Evolutionary conservation across 2,329 filamentous ascomycete species (phyloP), one percentile per base, ranked within the genome.

Genomic region (Microdochium nivale): DNA sequence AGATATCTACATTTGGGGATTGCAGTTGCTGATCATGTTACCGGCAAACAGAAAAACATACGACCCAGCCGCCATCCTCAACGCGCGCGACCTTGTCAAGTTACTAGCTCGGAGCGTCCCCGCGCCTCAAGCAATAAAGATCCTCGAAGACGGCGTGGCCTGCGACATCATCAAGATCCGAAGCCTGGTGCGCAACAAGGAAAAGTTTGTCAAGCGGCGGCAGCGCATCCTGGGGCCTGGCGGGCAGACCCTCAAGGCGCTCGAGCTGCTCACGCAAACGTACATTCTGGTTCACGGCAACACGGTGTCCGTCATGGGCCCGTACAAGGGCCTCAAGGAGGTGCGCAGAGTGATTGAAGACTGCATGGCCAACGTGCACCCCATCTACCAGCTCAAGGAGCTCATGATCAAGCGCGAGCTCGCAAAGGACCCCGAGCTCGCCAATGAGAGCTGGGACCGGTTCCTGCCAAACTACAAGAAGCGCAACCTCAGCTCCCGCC

Each of bases 391-490:
- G 59, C 76, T 79, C 65, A 76, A 71, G 69, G 87, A 90, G 68
- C 77, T 91, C 58, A 90, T 90, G 87, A 94, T 96, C 67, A 95
- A 94, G 73, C 84, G 87, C 19, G 91, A 96, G 70, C 78, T 96
- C 21, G 88, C 87, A 53, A 95, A 95, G 71, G 90, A 96, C 62
- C 90, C 90, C 0, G 86, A 87, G 44, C 78, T 97, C 23, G 88
- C 83, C 49, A 83, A 87, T 60, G 91, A 97, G 73, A 94, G 84
- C 67, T 99, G 92, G 92, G 90, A 95, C 63, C 83, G 92, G 19
- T 99, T 97, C 75, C 77, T 99, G 49, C 94, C 94, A 49, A 90
- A 99, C 68, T 97, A 97, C 77, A 96, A 95, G 81, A 95, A 88
- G 77, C 84, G 89, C 64, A 92, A 86, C 52, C 79, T 97, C 58